Base-by-base conservation (phyloP, 2,329 filamentous ascomycete species). In the Trichoderma afroharzianum region DNA sequence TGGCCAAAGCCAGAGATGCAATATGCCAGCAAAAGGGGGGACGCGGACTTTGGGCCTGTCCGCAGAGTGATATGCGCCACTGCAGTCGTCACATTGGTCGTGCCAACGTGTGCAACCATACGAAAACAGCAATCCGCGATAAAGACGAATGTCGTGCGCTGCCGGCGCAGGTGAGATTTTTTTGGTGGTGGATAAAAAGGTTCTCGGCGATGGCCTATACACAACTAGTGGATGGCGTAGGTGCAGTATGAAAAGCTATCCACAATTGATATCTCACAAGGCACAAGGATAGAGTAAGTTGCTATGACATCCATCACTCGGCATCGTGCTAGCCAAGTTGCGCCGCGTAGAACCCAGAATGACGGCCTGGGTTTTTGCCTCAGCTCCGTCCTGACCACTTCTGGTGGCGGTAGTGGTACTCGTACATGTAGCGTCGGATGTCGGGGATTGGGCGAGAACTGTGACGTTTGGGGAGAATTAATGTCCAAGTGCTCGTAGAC, bases 11-110 rank as follows among this genome's bases (percentile, higher is more conserved):
- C 47, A 57, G n/a, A 39, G 21, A 57, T 67, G 47, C 63, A 67
- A 50, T 64, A 53, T 36, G 63, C 50, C 28, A 55, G 63, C 43
- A 24, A 24, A 36, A 53, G 39, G 47, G 32, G 30, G 30, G 15
- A 33, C 15, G 24, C 32, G 32, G 50, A 24, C 33, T n/a, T 66
- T 53, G 43, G 43, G 63, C 11, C 21, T 21, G 63, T 18, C 33
- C 43, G 63, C 63, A 67, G 33, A 58, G 50, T 39, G 50, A 67
- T 58, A 58, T 67, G 63, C 63, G 63, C 50, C 63, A 57, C 50
- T 30, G 50, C 53, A 67, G 63, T 24, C 47, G 63, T 66, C 63
- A 55, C 63, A 39, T 36, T 57, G 47, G 33, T n/a, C 9, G 47
- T 66, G 14, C 30, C n/a, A 28, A n/a, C 21, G 63, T n/a, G 33